Percentiles rank a stretch among this genome's conserved stretches.
Evolutionary conservation across 768 basidiomycete species (phyloP).

Genomic region (Russula brevipes): DNA sequence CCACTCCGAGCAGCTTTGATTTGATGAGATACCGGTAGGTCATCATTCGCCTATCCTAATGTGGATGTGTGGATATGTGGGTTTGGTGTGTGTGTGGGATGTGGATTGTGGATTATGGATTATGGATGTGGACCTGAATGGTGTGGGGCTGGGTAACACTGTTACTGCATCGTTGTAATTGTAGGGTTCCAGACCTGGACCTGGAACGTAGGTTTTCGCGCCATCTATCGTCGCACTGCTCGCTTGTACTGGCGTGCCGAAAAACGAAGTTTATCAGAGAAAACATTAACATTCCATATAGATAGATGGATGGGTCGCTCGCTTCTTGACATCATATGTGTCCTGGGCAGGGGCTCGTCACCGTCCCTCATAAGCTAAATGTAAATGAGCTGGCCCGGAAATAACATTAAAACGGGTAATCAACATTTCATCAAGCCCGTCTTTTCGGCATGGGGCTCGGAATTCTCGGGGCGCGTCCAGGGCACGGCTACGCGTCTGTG

Average conservation of each 20-base stretch:
- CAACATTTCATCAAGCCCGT: not conserved
- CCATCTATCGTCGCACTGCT: not conserved
- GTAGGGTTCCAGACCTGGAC: not conserved
- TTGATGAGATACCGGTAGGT: not conserved
- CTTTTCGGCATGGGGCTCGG: conserved; percentile 5
- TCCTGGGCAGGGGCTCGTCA: not conserved
- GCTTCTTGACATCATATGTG: conserved; percentile 5
- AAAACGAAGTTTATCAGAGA: too few relatives aligned
- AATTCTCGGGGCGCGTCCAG: conserved; percentile 2
- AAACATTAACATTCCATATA: not conserved
- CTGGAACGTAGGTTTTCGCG: not conserved
- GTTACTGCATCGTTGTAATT: not conserved
- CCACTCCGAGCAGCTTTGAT: not conserved
- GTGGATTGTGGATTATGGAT: not conserved
- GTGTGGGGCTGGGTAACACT: too few relatives aligned
- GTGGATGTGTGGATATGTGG: conserved; percentile 4
- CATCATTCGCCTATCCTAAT: not conserved
- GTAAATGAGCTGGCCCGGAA: not conserved
- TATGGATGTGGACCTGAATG: not conserved
- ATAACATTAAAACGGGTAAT: not conserved
- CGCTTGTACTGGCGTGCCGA: not conserved
- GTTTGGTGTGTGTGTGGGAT: not conserved
- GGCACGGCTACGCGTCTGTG: not conserved
- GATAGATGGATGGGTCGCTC: not conserved
- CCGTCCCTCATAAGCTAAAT: too few relatives aligned